Evolutionary conservation across 2,329 filamentous ascomycete genomes (phyloP).

Genomic region (Aspergillus cejpii): DNA sequence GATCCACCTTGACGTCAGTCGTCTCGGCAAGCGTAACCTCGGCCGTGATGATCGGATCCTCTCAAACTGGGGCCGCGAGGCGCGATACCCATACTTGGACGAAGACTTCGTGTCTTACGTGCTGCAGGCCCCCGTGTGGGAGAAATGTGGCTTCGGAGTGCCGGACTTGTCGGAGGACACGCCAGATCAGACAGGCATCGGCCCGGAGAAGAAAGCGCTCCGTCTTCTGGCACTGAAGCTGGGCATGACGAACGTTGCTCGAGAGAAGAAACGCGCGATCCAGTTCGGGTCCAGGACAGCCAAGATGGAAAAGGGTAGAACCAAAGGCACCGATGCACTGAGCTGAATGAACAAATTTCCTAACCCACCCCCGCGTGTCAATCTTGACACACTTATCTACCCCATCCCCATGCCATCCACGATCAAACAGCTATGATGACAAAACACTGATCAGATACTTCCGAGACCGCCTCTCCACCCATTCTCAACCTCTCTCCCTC

Average conservation of each 20-base stretch:
- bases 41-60: constrained; percentile 90
- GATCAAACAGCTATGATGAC: constrained; percentile 35
- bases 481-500: constrained; percentile 5
- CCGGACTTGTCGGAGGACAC: constrained; percentile 16
- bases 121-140: constrained; percentile 64
- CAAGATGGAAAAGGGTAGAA: constrained; percentile 64
- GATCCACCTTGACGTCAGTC: constrained; percentile 73
- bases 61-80: constrained; percentile 81
- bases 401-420: neutral
- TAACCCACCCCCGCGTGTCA: neutral
- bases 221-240: constrained; percentile 68
- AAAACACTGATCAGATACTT: constrained; percentile 40
- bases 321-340: constrained; percentile 59
- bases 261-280: constrained; percentile 90
- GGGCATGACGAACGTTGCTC: constrained; percentile 63
- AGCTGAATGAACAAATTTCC: constrained; percentile 18
- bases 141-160: constrained; percentile 81
- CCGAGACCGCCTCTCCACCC: constrained; percentile 24
- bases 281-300: constrained; percentile 78
- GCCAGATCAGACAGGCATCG: constrained; percentile 41
- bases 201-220: constrained; percentile 74
- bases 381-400: neutral
- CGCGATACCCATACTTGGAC: constrained; percentile 84
- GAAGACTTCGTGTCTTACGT: constrained; percentile 80
- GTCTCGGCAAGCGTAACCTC: constrained; percentile 88